phyloP scores from a whole-genome alignment of 1,284 basidiomycete genomes.

The Golubevia sp. region DNA sequence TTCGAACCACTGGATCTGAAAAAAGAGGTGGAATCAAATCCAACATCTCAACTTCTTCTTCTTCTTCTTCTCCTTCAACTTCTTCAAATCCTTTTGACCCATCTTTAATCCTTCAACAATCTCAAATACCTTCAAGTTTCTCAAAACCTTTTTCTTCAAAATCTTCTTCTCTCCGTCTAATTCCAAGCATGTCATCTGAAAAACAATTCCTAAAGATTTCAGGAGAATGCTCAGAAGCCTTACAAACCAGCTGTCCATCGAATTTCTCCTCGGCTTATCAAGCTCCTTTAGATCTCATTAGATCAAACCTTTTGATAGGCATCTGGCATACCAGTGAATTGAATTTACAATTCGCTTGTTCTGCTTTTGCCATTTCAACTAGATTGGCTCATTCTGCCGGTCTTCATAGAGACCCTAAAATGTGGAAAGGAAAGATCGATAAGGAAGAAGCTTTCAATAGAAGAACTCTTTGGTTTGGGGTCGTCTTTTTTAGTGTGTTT shows the following conservation, averaged over 20 bases:
- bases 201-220: slow-evolving; percentile 38
- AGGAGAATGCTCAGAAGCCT: slow-evolving; percentile 34
- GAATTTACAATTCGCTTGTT: slow-evolving; percentile 39
- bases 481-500: slow-evolving; percentile 29
- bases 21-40: slow-evolving; percentile 1
- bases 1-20: slow-evolving; percentile 21
- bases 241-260: slow-evolving; percentile 43
- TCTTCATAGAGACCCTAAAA: slow-evolving; percentile 37
- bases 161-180: slow-evolving; percentile 17
- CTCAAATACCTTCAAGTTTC: background rate
- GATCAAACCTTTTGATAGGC: slow-evolving; percentile 37
- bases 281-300: slow-evolving; percentile 46
- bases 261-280: slow-evolving; percentile 40
- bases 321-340: slow-evolving; percentile 47
- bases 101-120: no score
- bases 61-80: background rate
- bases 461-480: slow-evolving; percentile 38
- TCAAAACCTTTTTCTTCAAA: slow-evolving; percentile 11
- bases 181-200: slow-evolving; percentile 33
- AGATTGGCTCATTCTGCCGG: slow-evolving; percentile 44
- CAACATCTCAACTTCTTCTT: background rate
- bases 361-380: slow-evolving; percentile 36
- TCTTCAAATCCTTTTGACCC: no score
- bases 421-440: slow-evolving; percentile 35
- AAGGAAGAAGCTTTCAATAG: slow-evolving; percentile 41